Evolutionary conservation across 2,329 filamentous ascomycete genomes (phyloP), one percentile per base, ranked within the genome.

Genomic region (Atkinsonella texensis): DNA sequence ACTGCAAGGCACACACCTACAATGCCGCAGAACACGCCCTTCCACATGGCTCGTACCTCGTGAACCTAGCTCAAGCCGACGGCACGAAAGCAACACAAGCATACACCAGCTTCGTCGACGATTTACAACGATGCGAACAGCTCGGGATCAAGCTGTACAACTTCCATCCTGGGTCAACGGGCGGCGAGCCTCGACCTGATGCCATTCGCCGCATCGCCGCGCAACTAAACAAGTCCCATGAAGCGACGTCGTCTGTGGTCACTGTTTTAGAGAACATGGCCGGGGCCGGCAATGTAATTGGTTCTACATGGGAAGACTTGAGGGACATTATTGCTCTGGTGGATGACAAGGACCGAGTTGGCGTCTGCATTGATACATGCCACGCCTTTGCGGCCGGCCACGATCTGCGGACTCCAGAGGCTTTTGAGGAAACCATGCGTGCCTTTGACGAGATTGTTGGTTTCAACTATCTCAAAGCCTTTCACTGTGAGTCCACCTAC

Each of bases 201-300:
- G 90, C 90, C 3, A 84, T 95, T 52, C 74, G 70, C 13, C 81
- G 93, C 40, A 87, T 98, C 48, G 89, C 93, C 1, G 72, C 76
- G 42, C 85, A 90, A 60, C 76, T 98, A 48, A 96, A 95, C 64
- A 79, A 77, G 53, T 85, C 90, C 0, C 88, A 97, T 62, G 74
- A 76, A 51, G 87, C 84, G 52, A 95, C 87, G 0, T 77, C 74
- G 41, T 76, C 74, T 1, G 91, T 96, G 1, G 75, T 91, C 38
- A 93, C 90, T 0, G 77, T 97, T 1, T 73, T 98, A 3, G 93
- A 98, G 69, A 97, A 95, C 55, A 97, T 97, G 90, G 93, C 91
- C 1, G 88, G 89, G 3, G 79, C 81, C 51, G 90, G 90, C 49
- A 95, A 93, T 60, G 84, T 94, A 4, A 81, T 98, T 49, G 93